Conservation (phyloP, 2,329 filamentous ascomycete species). For the Emmonsiellopsis sp. region DNA sequence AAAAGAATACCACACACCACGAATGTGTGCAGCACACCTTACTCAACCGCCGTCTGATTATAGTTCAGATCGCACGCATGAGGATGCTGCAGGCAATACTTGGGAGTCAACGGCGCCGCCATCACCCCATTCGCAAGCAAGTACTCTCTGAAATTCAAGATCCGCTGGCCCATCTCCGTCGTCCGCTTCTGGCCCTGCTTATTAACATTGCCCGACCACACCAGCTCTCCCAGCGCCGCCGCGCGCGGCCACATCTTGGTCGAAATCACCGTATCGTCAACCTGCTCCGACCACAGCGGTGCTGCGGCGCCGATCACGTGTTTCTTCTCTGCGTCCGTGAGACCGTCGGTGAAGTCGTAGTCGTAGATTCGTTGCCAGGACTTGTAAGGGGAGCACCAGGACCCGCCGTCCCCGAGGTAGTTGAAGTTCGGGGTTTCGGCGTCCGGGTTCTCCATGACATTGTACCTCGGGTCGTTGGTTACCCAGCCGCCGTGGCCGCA, state of each 20-base stretch:
- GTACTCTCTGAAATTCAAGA: constrained; percentile 52
- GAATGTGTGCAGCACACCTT: neutral
- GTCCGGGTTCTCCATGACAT: constrained; percentile 44
- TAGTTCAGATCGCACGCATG: constrained; percentile 48
- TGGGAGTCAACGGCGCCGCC: constrained; percentile 44
- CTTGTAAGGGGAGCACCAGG: constrained; percentile 52
- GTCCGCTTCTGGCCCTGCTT: constrained; percentile 41
- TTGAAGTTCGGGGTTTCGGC: constrained; percentile 41
- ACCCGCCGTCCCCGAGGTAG: constrained; percentile 44
- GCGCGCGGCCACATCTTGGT: constrained; percentile 48
- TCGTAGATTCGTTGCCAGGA: constrained; percentile 53
- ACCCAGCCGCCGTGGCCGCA: constrained; percentile 47
- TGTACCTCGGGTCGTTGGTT: constrained; percentile 47
- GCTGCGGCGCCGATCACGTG: constrained; percentile 45
- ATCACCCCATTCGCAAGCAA: constrained; percentile 45
- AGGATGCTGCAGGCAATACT: constrained; percentile 49
- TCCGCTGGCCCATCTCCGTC: constrained; percentile 44
- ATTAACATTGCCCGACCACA: constrained; percentile 48
- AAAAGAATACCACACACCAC: neutral
- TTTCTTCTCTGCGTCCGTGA: constrained; percentile 37
- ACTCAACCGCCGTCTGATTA: constrained; percentile 35
- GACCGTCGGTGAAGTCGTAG: constrained; percentile 45
- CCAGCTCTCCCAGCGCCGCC: constrained; percentile 45
- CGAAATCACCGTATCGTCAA: constrained; percentile 44
- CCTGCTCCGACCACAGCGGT: constrained; percentile 46